Base-by-base conservation (phyloP, 2,329 filamentous ascomycete genomes). In the Hymenoscyphus salicellus region DNA sequence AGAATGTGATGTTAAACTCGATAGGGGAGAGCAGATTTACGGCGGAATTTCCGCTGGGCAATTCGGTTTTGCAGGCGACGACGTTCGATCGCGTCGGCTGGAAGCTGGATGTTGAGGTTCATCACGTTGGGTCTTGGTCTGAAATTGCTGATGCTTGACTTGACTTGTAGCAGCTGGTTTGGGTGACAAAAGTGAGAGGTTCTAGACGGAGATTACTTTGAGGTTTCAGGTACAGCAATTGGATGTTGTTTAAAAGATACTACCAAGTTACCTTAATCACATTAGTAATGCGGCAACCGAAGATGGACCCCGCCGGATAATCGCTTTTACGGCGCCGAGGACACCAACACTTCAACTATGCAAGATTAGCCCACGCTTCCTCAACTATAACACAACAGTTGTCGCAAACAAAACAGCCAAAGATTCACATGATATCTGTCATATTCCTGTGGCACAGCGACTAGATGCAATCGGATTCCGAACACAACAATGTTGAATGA, bases 61-160 rank as follows among this genome's bases (percentile, higher is more conserved):
- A 58, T 58, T 23, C 55, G 55, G n/a, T 58, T 58, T 36, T 58
- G 55, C 30, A 58, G 55, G 11, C 55, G 55, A 36, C 55, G 55
- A 32, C 55, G 55, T 23, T 58, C 55, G 16, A 30, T n/a, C n/a
- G 17, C 32, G n/a, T 58, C 55, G 33, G 26, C 10, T 38, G 55
- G 30, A 26, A 58, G 30, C 30, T 58, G 55, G 30, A 58, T 32
- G 30, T 36, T 58, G 16, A 38, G 26, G 26, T 58, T 30, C 55
- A 58, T 58, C 11, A 23, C 30, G 30, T 20, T 58, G 30, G 32
- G 55, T 58, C 32, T 36, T 36, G 32, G 32, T 36, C 32, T 36
- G 32, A 36, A 36, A 36, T 36, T 36, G 52, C 52, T 55, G 30
- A 30, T 55, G 52, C 52, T 55, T 30, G 52, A 30, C 23, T 55